Evolutionary conservation across 2,329 filamentous ascomycete species (phyloP).

Genomic region (Corynespora cassiicola): DNA sequence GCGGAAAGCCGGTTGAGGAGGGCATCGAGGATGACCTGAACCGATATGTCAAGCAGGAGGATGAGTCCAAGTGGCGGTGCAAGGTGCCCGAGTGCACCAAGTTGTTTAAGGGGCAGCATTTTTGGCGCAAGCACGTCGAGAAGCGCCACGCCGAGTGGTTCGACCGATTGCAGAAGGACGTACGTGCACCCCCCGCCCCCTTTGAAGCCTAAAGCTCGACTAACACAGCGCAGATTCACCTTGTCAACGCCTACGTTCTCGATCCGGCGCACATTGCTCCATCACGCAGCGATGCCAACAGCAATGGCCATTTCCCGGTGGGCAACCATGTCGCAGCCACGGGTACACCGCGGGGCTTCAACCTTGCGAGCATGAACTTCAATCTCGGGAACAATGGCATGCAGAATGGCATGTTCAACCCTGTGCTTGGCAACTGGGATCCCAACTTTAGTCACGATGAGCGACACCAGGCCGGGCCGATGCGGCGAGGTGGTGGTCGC

Average conservation of each 20-base stretch:
- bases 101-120: constrained; percentile 94
- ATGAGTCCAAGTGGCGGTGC: constrained; percentile 95
- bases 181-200: constrained; percentile 65
- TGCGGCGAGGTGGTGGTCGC: constrained; percentile 48
- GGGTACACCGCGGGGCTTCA: constrained; percentile 92
- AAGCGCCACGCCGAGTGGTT: constrained; percentile 93
- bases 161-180: constrained; percentile 80
- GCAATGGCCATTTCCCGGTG: constrained; percentile 92
- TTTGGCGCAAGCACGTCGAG: constrained; percentile 98
- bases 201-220: too few species aligned
- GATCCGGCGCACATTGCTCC: constrained; percentile 95
- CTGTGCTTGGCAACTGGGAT: constrained; percentile 65
- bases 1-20: constrained; percentile 85
- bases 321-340: constrained; percentile 73
- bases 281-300: constrained; percentile 90
- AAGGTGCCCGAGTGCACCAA: constrained; percentile 96
- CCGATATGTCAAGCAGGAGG: constrained; percentile 95
- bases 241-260: constrained; percentile 93
- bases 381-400: constrained; percentile 62
- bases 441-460: constrained; percentile 41
- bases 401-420: constrained; percentile 59
- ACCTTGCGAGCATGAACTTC: constrained; percentile 74
- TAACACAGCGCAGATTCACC: constrained; percentile 84
- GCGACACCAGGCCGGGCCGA: constrained; percentile 49
- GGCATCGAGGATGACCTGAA: constrained; percentile 83